Evolutionary conservation across 129 eudicot species (phyloP).

Genomic region (Saussurea involucrata): DNA sequence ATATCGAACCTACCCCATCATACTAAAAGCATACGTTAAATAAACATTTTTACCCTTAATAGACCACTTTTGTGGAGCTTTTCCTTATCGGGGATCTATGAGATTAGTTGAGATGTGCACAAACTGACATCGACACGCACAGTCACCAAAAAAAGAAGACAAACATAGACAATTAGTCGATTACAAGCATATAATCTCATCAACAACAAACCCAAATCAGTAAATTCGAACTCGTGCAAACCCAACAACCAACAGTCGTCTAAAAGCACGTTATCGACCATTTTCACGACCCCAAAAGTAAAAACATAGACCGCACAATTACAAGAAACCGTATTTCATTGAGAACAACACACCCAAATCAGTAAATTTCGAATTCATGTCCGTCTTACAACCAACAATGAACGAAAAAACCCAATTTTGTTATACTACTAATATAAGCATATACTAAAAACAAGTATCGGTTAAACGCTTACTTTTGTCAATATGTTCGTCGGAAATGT

Average conservation of each 20-base stretch:
- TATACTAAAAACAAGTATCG: slow-evolving; percentile 23
- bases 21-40: too few species aligned
- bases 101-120: neutral
- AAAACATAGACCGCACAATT: slow-evolving; percentile 1
- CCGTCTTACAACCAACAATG: slow-evolving; percentile 4
- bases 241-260: neutral
- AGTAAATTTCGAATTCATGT: slow-evolving; percentile 18
- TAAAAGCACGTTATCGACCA: neutral
- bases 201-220: slow-evolving; percentile 3
- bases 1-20: too few species aligned
- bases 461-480: slow-evolving; percentile 39
- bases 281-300: slow-evolving; percentile 8
- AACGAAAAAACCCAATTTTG: slow-evolving; percentile 9
- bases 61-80: too few species aligned
- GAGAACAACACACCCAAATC: slow-evolving; percentile 15
- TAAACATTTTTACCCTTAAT: too few species aligned
- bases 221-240: neutral
- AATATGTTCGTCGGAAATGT: slow-evolving; percentile 31
- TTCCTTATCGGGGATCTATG: too few species aligned
- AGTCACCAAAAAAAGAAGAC: neutral
- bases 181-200: neutral
- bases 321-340: slow-evolving; percentile 17
- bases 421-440: slow-evolving; percentile 14
- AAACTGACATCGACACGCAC: too few species aligned
- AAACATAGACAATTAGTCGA: neutral